Evolutionary conservation across 495 filamentous ascomycete genomes (phyloP).

Genomic region (Talaromyces wortmannii): DNA sequence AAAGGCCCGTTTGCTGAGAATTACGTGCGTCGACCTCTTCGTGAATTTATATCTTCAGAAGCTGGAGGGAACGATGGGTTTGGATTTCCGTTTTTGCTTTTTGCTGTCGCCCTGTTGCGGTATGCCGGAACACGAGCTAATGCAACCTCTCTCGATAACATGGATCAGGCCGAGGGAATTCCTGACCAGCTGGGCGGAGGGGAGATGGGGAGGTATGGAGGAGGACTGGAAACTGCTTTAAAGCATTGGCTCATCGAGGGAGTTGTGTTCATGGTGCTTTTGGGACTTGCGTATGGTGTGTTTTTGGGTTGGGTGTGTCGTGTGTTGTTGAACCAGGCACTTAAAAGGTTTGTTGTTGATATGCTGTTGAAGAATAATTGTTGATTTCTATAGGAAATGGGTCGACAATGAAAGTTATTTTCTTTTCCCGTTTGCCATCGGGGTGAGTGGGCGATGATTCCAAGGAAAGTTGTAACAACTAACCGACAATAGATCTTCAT

Average conservation of each 20-base stretch:
- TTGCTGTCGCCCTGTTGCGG: constrained; percentile 47
- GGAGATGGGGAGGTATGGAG: constrained; percentile 26
- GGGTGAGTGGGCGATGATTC: constrained; percentile 9
- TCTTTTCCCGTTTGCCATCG: constrained; percentile 22
- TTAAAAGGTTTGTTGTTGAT: constrained; percentile 12
- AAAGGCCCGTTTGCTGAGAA: constrained; percentile 58
- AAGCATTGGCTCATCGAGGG: constrained; percentile 35
- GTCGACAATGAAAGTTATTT: constrained; percentile 28
- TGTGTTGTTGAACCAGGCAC: constrained; percentile 20
- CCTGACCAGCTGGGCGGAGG: constrained; percentile 22
- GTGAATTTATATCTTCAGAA: constrained; percentile 58
- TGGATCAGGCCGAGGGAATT: constrained; percentile 13
- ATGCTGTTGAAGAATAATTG: not conserved
- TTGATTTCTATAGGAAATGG: constrained; percentile 16
- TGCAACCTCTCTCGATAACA: constrained; percentile 11
- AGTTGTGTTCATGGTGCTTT: constrained; percentile 31
- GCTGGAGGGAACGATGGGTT: constrained; percentile 57
- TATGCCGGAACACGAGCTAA: constrained; percentile 35
- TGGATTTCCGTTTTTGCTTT: constrained; percentile 52
- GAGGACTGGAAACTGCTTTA: constrained; percentile 21
- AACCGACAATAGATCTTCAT: constrained; percentile 17
- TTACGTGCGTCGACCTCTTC: constrained; percentile 46
- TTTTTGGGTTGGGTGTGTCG: constrained; percentile 25
- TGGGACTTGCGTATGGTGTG: constrained; percentile 26
- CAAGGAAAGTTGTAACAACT: too few relatives aligned